Percentiles rank a stretch among this genome's conserved stretches.
phyloP scores from a whole-genome alignment of 2,329 filamentous ascomycete species.

The Colletotrichum noveboracense region DNA sequence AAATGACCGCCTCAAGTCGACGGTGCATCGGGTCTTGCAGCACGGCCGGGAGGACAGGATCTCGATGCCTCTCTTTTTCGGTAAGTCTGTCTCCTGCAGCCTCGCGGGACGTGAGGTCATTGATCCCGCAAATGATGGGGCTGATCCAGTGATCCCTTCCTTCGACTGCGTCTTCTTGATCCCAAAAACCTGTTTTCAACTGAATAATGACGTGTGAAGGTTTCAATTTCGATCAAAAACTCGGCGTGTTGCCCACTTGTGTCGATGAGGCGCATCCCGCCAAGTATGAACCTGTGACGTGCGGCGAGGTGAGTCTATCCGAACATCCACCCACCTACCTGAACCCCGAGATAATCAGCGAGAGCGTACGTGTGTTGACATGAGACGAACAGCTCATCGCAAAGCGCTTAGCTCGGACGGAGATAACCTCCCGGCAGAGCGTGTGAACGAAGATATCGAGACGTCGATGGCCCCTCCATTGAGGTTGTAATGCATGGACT shows the following conservation, averaged over 20 bases:
- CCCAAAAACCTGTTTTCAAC: neutral
- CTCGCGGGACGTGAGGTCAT: neutral
- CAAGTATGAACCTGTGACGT: slow-evolving; percentile 56
- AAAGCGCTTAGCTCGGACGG: slow-evolving; percentile 4
- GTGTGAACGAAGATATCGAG: neutral
- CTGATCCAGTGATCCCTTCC: neutral
- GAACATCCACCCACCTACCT: neutral
- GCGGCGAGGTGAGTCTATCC: slow-evolving; percentile 40
- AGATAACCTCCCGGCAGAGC: neutral
- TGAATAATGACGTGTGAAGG: neutral
- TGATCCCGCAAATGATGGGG: neutral
- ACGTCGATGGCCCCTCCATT: neutral
- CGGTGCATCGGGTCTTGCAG: slow-evolving; percentile 23
- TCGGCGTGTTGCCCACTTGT: slow-evolving; percentile 53
- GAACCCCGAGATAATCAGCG: neutral
- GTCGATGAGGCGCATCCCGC: slow-evolving; percentile 49
- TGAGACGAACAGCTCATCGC: slow-evolving; percentile 5
- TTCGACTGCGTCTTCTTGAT: neutral
- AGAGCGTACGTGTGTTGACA: neutral
- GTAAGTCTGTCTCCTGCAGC: slow-evolving; percentile 21
- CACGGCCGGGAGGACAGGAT: slow-evolving; percentile 19
- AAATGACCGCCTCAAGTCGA: slow-evolving; percentile 27
- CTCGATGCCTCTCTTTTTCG: slow-evolving; percentile 63
- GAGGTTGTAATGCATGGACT: neutral
- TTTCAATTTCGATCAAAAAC: slow-evolving; percentile 58